phyloP scores from a whole-genome alignment of 768 basidiomycete genomes.

The Peribolospora kevripleyi region DNA sequence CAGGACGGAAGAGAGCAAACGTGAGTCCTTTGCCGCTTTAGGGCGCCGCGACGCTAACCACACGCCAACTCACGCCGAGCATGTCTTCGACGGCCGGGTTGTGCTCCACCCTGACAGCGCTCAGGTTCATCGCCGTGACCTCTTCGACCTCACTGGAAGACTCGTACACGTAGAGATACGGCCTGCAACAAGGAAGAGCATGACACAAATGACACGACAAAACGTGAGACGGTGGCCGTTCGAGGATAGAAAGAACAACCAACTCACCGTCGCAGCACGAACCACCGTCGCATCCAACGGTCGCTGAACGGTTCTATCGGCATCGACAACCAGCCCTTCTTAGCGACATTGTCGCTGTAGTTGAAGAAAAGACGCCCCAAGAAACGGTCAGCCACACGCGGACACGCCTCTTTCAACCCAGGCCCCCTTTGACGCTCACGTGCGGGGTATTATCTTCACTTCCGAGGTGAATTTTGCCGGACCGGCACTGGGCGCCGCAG shows the following conservation, averaged over 20 bases:
- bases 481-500: slow-evolving; percentile 10
- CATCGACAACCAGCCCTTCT: slow-evolving; percentile 59
- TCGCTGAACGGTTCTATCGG: slow-evolving; percentile 57
- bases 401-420: not conserved
- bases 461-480: slow-evolving; percentile 12
- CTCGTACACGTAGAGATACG: slow-evolving; percentile 70
- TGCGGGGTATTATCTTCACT: slow-evolving; percentile 39
- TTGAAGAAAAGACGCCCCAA: not conserved
- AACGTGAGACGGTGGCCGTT: not conserved
- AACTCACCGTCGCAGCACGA: slow-evolving; percentile 54
- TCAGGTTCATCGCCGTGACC: slow-evolving; percentile 46
- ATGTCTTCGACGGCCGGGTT: slow-evolving; percentile 70
- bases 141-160: slow-evolving; percentile 67
- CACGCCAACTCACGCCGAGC: slow-evolving; percentile 39
- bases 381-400: no score
- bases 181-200: slow-evolving; percentile 27
- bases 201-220: not conserved
- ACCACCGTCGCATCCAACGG: slow-evolving; percentile 62
- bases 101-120: slow-evolving; percentile 58
- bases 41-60: no score
- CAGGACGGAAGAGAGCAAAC: no score
- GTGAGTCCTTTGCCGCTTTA: no score
- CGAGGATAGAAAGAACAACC: no score
- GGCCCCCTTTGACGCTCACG: slow-evolving; percentile 26
- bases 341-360: slow-evolving; percentile 50